Base-by-base conservation (phyloP, 306 rosid genomes). In the Astragalus glycyphyllos region DNA sequence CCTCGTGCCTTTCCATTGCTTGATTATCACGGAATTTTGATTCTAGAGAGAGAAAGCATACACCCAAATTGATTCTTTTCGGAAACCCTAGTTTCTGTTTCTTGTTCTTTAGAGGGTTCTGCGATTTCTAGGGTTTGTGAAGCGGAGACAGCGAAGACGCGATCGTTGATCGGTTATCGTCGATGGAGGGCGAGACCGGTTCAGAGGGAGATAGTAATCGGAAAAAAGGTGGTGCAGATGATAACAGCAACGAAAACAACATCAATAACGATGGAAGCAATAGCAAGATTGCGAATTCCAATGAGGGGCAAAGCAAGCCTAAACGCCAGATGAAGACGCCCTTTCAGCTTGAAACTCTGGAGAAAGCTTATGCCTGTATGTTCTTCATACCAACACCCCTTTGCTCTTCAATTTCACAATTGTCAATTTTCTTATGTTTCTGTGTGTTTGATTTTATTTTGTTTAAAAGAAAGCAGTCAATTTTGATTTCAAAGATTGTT, bases 321-420 rank as follows among this genome's bases (percentile, higher is more conserved):
- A 91, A 94, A 83, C 92, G 99, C 42, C 99, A 94, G 91, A 94
- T 94, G 99, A 94, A 94, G 82, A 94, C 99, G 26, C 99, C 99
- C 4, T 94, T 84, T 58, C 99, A 94, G 88, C 95, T 94, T 46
- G 97, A 94, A 82, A 71, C 91, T 80, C 90, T 94, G 8, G 99
- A 94, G 84, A 94, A 87, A 68, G 92, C 99, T 67, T 94, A 87
- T 85, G 88, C 95, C 3, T 63, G 99, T 94, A 40, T 8, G 88
- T 86, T 34, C 42, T 65, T 23, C 47, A 6, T 20, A 38, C 13
- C 50, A 8, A 54, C 37, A 58, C 49, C 73, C 31, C 16, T 63
- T 29, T 3, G 57, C 69, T 71, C 54, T 72, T 70, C 71, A 68
- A 73, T 73, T 41, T 73, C 44, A 26, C 3, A 37, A 12, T 16